A percentile compares a stretch with the other conserved stretches of the same genome.
Conservation (phyloP, 306 rosid genomes). For the Coriaria nepalensis region DNA sequence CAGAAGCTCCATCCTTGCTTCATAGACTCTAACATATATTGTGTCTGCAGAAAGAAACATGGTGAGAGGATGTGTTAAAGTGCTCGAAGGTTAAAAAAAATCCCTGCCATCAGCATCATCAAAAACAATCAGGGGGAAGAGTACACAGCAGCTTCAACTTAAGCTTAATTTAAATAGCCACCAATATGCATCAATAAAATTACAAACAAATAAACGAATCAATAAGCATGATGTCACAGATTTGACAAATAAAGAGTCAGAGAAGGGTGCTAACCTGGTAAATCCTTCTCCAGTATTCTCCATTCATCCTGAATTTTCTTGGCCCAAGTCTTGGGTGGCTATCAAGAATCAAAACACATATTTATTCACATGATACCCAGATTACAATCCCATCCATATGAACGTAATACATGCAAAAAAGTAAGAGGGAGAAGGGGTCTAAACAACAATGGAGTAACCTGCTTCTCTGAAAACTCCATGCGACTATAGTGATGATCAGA, state of each 20-base stretch:
- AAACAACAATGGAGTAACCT: slow-evolving; percentile 27
- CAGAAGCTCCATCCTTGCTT: slow-evolving; percentile 62
- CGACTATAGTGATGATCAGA: slow-evolving; percentile 47
- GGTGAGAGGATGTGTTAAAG: slow-evolving; percentile 1
- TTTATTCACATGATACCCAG: too few species aligned
- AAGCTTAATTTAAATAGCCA: too few species aligned
- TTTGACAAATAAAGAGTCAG: too few species aligned
- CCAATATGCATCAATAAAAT: not conserved
- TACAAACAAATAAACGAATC: not conserved
- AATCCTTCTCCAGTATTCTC: slow-evolving; percentile 55
- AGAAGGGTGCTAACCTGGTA: slow-evolving; percentile 40
- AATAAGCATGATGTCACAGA: too few species aligned
- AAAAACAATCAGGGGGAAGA: too few species aligned
- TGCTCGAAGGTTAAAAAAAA: too few species aligned
- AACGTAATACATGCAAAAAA: too few species aligned
- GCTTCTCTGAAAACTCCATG: slow-evolving; percentile 16
- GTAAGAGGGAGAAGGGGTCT: not conserved
- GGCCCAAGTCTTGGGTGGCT: slow-evolving; percentile 61
- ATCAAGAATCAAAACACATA: slow-evolving; percentile 3
- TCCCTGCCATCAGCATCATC: too few species aligned
- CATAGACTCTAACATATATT: slow-evolving; percentile 63
- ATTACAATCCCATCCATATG: too few species aligned
- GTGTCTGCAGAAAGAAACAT: slow-evolving; percentile 32
- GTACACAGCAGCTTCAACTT: too few species aligned
- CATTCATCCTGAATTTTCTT: slow-evolving; percentile 74